Evolutionary conservation across 108 stramenopile species (phyloP).

Genomic region (Aurantiochytrium sp.): DNA sequence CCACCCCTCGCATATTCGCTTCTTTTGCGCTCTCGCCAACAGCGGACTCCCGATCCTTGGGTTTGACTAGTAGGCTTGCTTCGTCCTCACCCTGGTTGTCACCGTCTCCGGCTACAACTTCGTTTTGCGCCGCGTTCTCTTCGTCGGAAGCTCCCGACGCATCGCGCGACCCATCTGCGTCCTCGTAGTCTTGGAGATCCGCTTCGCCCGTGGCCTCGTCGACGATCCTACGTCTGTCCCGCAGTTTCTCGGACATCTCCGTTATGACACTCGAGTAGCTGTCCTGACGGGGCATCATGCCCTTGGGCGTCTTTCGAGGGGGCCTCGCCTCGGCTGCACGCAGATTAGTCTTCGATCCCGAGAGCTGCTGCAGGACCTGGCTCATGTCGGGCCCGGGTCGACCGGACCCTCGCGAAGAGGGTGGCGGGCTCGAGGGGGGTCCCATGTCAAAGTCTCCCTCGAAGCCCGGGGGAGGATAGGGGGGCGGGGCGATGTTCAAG

Average conservation of each 20-base stretch:
- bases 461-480: background rate
- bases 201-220: too few relatives aligned
- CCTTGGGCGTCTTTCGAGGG: background rate
- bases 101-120: too few relatives aligned
- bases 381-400: background rate
- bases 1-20: too few relatives aligned
- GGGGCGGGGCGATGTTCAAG: background rate
- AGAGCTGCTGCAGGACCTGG: background rate
- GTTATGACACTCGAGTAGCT: background rate
- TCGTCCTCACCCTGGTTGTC: background rate
- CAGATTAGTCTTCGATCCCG: background rate
- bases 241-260: background rate
- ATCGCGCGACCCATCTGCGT: too few relatives aligned
- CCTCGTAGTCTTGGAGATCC: too few relatives aligned
- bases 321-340: background rate
- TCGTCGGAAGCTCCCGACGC: too few relatives aligned
- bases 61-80: too few relatives aligned
- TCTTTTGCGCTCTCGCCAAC: too few relatives aligned
- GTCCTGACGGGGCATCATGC: background rate
- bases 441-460: background rate
- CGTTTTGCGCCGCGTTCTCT: too few relatives aligned
- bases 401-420: background rate
- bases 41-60: too few relatives aligned
- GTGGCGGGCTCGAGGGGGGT: background rate
- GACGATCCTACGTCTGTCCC: background rate